Conservation (phyloP, 108 stramenopile species). For the Epipyxis sp. region DNA sequence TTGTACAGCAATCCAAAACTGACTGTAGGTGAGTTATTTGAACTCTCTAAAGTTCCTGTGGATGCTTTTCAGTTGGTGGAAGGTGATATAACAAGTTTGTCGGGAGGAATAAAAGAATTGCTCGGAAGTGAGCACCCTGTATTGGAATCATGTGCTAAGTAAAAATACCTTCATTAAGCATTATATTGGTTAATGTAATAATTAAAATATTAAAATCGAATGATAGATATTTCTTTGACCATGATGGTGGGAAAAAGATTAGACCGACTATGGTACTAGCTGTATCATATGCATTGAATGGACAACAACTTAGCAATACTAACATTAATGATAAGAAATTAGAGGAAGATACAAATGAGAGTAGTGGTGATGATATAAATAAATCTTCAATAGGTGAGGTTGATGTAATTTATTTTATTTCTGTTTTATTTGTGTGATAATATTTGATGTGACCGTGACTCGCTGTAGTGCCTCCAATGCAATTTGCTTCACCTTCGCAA, state of each 20-base stretch:
- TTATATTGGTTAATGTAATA: too few species aligned
- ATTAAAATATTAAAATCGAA: too few species aligned
- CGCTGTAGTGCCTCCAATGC: not conserved
- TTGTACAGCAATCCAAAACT: constrained; percentile 15
- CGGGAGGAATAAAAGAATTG: constrained; percentile 47
- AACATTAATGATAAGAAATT: not conserved
- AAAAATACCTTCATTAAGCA: not conserved
- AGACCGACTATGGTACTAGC: constrained; percentile 58
- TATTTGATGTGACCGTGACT: too few species aligned
- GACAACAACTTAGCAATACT: not conserved
- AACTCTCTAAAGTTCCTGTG: not conserved
- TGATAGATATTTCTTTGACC: constrained; percentile 43
- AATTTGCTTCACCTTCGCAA: constrained; percentile 53
- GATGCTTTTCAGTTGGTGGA: constrained; percentile 29
- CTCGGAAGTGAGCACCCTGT: constrained; percentile 53
- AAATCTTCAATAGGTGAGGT: too few species aligned
- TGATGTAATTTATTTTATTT: too few species aligned
- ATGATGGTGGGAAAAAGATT: constrained; percentile 60
- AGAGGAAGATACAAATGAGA: too few species aligned
- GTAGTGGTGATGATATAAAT: too few species aligned
- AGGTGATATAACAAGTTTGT: constrained; percentile 27
- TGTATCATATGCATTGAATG: not conserved
- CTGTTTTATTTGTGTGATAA: too few species aligned
- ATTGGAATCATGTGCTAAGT: constrained; percentile 47
- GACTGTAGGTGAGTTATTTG: not conserved